Base-by-base conservation (phyloP, 305 asterid species). In the Salvia sclarea region DNA sequence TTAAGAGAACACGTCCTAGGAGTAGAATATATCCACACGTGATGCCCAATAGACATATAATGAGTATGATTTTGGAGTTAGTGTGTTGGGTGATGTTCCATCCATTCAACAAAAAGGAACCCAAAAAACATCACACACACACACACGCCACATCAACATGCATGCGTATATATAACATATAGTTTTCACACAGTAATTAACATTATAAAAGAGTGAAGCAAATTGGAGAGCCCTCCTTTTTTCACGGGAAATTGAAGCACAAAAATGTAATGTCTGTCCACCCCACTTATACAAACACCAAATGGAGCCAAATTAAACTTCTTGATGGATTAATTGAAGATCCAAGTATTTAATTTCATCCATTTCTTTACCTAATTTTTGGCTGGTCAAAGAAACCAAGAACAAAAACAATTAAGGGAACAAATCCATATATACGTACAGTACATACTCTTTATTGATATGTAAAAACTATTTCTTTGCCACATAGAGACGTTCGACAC, bases 201-300 rank as follows among this genome's bases (percentile, higher is more conserved):
- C 14, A 33, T 0, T 21, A 24, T 10, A 25, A 44, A 45, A 63
- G 56, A 16, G 16, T 14, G 8, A 45, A 49, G 70, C 70, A 64
- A 11, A 53, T 48, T 64, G 70, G 70, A 64, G 60, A 49, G 61
- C 61, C 38, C 61, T 50, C 61, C 70, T 49, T 65, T 4, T 65
- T 65, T 20, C 38, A 33, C 61, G 60, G 49, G 33, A 52, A n/a
- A n/a, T n/a, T n/a, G n/a, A n/a, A 31, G 35, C 70, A 54, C 13
- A 31, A 47, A 47, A 28, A 14, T 63, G 6, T 62, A n/a, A n/a
- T 22, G 7, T 40, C 22, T 9, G 30, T 37, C 20, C 20, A 38
- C 3, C 9, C 52, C 35, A 38, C 50, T 37, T 6, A n/a, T 31
- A 7, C 13, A 17, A 20, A 53, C 37, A 24, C n/a, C n/a, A n/a